Conservation (phyloP, 176 grass and related monocot species). For the Aechmea fasciata region DNA sequence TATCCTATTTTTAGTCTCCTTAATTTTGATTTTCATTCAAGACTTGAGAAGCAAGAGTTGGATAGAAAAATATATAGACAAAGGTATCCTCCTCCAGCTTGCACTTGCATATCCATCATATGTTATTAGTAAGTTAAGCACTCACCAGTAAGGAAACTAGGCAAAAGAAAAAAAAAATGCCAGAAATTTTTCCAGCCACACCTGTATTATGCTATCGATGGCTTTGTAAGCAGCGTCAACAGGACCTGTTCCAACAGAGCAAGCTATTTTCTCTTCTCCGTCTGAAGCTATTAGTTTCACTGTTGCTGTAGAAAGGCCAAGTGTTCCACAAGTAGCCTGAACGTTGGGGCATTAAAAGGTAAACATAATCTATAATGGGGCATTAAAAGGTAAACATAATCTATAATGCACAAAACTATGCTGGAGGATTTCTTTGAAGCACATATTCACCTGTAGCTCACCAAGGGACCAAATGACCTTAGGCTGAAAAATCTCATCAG, state of each 20-base stretch:
- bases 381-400: not conserved
- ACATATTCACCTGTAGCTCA: conserved; percentile 61
- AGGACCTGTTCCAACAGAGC: conserved; percentile 69
- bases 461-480: conserved; percentile 85
- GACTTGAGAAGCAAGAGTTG: not conserved
- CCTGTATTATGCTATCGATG: conserved; percentile 84
- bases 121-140: not conserved
- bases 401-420: not conserved
- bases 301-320: conserved; percentile 80
- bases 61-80: no score
- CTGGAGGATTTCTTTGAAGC: not conserved
- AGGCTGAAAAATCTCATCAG: conserved; percentile 95
- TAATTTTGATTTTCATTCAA: not conserved
- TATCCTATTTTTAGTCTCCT: not conserved
- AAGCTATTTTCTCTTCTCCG: conserved; percentile 74
- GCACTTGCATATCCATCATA: no score
- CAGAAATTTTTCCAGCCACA: conserved; percentile 8
- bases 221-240: conserved; percentile 99
- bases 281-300: conserved; percentile 69
- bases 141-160: not conserved
- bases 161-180: not conserved
- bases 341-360: conserved; percentile 2
- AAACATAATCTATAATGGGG: not conserved
- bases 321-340: conserved; percentile 87
- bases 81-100: no score